These are phyloP conservation scores for Diplocarpon mali DNA, from an alignment of 2,329 filamentous ascomycete genomes.

Conservation along the genomic window DNA sequence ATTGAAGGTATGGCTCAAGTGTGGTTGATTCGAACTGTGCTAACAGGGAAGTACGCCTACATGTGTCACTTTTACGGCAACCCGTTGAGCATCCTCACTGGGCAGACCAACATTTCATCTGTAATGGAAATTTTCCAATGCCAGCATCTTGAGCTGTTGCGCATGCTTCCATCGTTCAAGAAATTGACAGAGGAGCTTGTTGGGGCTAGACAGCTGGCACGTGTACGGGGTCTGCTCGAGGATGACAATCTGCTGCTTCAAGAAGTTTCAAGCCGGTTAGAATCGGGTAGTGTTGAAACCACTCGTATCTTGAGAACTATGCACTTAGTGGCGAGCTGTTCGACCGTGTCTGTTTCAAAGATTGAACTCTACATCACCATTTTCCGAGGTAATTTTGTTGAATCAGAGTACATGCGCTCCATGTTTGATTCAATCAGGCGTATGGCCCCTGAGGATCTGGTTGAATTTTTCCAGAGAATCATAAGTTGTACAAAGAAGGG, in stretches of 20 bases:
- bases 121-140: slow-evolving; percentile 34
- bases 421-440: slow-evolving; percentile 41
- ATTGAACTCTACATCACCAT: slow-evolving; percentile 50
- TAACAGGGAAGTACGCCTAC: slow-evolving; percentile 53
- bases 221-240: slow-evolving; percentile 45
- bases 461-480: slow-evolving; percentile 34
- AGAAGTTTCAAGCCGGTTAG: slow-evolving; percentile 29
- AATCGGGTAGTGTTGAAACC: slow-evolving; percentile 31
- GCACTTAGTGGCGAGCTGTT: slow-evolving; percentile 32
- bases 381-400: slow-evolving; percentile 40
- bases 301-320: slow-evolving; percentile 37
- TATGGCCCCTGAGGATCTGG: slow-evolving; percentile 41
- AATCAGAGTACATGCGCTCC: slow-evolving; percentile 41
- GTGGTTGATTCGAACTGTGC: slow-evolving; percentile 4
- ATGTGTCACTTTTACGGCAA: slow-evolving; percentile 84
- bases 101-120: slow-evolving; percentile 24
- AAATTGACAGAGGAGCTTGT: slow-evolving; percentile 38
- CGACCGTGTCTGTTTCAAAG: slow-evolving; percentile 10
- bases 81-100: slow-evolving; percentile 53
- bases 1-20: slow-evolving; percentile 42
- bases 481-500: slow-evolving; percentile 23
- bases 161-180: slow-evolving; percentile 59
- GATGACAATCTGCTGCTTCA: slow-evolving; percentile 42
- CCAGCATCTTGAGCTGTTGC: slow-evolving; percentile 55
- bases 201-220: slow-evolving; percentile 31